Conservation (phyloP, 805 yeast species). For the Cyberlindnera euphorbiiphila region DNA sequence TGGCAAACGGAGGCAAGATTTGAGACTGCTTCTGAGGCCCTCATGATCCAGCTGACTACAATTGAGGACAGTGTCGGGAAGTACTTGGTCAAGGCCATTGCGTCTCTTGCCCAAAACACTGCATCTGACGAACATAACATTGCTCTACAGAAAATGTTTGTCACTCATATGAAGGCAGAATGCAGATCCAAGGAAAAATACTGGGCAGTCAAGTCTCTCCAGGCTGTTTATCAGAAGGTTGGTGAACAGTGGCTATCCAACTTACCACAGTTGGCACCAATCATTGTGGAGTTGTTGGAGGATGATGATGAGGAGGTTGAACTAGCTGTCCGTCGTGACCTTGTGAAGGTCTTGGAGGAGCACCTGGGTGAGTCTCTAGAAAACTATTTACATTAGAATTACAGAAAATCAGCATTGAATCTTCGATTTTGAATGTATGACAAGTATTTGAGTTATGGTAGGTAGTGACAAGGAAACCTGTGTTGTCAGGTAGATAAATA, state of each 20-base stretch:
- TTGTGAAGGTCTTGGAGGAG: constrained; percentile 86
- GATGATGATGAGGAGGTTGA: constrained; percentile 95
- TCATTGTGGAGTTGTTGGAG: constrained; percentile 91
- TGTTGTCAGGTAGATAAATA: too few relatives aligned
- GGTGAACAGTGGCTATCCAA: constrained; percentile 93
- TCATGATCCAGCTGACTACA: constrained; percentile 61
- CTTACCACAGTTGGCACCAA: constrained; percentile 92
- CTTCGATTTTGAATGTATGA: too few relatives aligned
- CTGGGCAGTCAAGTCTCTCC: constrained; percentile 79
- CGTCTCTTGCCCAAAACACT: constrained; percentile 68
- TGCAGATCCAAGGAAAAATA: constrained; percentile 56
- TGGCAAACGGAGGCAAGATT: constrained; percentile 90
- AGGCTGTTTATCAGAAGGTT: constrained; percentile 79
- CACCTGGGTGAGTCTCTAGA: constrained; percentile 95
- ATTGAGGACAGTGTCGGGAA: constrained; percentile 76
- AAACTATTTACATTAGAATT: constrained; percentile 51
- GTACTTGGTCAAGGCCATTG: constrained; percentile 73
- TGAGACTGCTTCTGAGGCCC: constrained; percentile 58
- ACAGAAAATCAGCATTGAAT: not conserved
- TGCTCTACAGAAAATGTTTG: constrained; percentile 57
- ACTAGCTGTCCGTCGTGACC: constrained; percentile 81
- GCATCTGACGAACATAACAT: constrained; percentile 74
- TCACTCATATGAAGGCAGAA: constrained; percentile 64
- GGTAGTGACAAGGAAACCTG: too few relatives aligned
- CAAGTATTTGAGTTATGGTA: too few relatives aligned